phyloP scores from a whole-genome alignment of 768 basidiomycete genomes.

The Amanita jacksonii region DNA sequence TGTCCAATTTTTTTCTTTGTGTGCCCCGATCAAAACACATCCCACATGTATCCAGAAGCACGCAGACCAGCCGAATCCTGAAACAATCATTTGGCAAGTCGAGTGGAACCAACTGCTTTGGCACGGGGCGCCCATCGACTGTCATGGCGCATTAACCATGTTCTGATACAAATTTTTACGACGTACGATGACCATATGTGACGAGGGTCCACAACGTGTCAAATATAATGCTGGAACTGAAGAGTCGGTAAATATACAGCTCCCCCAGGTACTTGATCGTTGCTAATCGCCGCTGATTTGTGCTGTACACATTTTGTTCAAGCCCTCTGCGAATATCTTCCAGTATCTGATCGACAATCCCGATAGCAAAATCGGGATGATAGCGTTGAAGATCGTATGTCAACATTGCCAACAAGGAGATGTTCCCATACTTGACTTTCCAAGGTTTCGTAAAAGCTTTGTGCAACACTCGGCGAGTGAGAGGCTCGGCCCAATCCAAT shows the following conservation, averaged over 20 bases:
- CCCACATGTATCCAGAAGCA: slow-evolving; percentile 89
- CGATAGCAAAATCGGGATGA: slow-evolving; percentile 79
- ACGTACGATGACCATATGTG: slow-evolving; percentile 93
- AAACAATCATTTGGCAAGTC: slow-evolving; percentile 98
- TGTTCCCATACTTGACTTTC: slow-evolving; percentile 91
- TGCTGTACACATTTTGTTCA: slow-evolving; percentile 91
- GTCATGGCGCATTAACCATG: slow-evolving; percentile 12
- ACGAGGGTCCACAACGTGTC: slow-evolving; percentile 92
- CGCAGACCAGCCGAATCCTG: slow-evolving; percentile 85
- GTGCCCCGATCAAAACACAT: slow-evolving; percentile 96
- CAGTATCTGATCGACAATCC: slow-evolving; percentile 88
- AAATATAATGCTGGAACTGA: slow-evolving; percentile 85
- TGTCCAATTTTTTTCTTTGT: slow-evolving; percentile 88
- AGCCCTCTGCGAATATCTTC: slow-evolving; percentile 87
- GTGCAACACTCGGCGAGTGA: slow-evolving; percentile 55
- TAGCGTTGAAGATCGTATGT: slow-evolving; percentile 93
- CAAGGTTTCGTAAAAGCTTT: slow-evolving; percentile 96
- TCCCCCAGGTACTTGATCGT: slow-evolving; percentile 94
- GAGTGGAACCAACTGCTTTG: slow-evolving; percentile 59
- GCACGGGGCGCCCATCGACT: slow-evolving; percentile 89
- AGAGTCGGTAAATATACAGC: slow-evolving; percentile 89
- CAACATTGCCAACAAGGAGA: slow-evolving; percentile 86
- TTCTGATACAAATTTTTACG: neutral
- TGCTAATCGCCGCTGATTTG: slow-evolving; percentile 88
- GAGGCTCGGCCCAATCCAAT: slow-evolving; percentile 85